Conservation (phyloP, 768 basidiomycete species). For the Lentinula edodes region DNA sequence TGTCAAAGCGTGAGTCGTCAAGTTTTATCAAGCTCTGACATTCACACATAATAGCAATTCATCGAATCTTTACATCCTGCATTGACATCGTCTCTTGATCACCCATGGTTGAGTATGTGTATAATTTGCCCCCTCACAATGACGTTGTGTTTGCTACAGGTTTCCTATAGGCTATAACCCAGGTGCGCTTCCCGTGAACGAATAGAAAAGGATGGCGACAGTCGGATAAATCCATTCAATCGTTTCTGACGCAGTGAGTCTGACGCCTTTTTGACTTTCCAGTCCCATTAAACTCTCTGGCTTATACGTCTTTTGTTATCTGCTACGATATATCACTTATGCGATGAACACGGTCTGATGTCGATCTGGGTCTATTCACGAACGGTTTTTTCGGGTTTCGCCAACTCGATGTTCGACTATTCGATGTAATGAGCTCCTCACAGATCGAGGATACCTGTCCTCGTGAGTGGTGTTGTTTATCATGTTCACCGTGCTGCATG, state of each 20-base stretch:
- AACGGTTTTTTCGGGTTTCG: conserved; percentile 1
- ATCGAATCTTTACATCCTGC: neutral
- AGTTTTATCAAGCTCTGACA: too few relatives aligned
- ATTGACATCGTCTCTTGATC: neutral
- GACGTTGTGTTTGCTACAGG: neutral
- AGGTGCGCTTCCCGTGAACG: neutral
- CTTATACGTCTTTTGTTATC: neutral
- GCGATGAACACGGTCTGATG: neutral
- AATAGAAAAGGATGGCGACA: neutral
- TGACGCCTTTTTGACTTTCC: neutral
- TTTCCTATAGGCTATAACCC: neutral
- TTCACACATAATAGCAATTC: neutral
- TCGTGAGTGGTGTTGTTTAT: neutral
- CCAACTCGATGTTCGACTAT: neutral
- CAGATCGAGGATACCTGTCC: neutral
- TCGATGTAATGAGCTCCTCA: too few relatives aligned
- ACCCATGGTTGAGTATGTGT: too few relatives aligned
- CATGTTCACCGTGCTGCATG: neutral
- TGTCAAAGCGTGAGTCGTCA: too few relatives aligned
- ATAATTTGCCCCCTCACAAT: neutral
- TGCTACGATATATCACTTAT: neutral
- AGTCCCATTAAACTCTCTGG: neutral
- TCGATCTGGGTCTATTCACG: neutral
- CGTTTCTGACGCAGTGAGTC: neutral
- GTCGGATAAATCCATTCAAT: neutral